These are phyloP conservation scores for Penicillium brasilianum DNA, from an alignment of 2,329 filamentous ascomycete genomes.

Conservation along the genomic window DNA sequence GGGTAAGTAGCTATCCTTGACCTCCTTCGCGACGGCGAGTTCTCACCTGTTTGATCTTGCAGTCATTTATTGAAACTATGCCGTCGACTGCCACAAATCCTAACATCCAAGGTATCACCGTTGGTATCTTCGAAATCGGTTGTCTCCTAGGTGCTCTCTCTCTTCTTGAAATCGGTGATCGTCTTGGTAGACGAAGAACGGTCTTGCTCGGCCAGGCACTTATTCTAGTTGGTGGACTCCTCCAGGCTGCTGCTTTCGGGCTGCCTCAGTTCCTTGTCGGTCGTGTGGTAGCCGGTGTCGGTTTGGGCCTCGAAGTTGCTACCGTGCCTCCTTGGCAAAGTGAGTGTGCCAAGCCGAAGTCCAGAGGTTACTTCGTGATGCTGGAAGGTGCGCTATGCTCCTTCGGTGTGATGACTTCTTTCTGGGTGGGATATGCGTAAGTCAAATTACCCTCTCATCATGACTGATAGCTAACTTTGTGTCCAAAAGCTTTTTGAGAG, in stretches of 20 bases:
- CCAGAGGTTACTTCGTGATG: conserved; percentile 13
- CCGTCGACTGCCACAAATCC: conserved; percentile 12
- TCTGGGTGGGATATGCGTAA: conserved; percentile 1
- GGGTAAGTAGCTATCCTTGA: background rate
- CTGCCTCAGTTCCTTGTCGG: conserved; percentile 16
- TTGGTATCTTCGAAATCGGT: conserved; percentile 49
- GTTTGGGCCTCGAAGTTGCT: conserved; percentile 15
- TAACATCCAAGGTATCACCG: conserved; percentile 5
- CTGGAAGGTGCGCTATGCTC: conserved; percentile 13
- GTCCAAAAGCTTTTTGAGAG: background rate
- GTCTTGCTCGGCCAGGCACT: conserved; percentile 12
- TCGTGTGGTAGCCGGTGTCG: conserved; percentile 13
- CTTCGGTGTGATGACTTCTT: background rate
- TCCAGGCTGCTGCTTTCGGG: conserved; percentile 18
- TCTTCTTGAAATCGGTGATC: conserved; percentile 49
- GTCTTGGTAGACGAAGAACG: conserved; percentile 47
- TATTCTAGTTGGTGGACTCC: conserved; percentile 19
- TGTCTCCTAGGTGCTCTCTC: conserved; percentile 49
- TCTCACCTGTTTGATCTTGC: conserved; percentile 12
- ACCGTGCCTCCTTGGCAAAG: conserved; percentile 16
- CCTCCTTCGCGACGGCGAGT: conserved; percentile 17
- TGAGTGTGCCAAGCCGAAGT: conserved; percentile 17
- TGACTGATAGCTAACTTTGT: background rate
- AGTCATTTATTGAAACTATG: background rate
- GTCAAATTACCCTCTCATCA: background rate